phyloP scores from a whole-genome alignment of 2,329 filamentous ascomycete genomes.

The Stemphylium beticola region DNA sequence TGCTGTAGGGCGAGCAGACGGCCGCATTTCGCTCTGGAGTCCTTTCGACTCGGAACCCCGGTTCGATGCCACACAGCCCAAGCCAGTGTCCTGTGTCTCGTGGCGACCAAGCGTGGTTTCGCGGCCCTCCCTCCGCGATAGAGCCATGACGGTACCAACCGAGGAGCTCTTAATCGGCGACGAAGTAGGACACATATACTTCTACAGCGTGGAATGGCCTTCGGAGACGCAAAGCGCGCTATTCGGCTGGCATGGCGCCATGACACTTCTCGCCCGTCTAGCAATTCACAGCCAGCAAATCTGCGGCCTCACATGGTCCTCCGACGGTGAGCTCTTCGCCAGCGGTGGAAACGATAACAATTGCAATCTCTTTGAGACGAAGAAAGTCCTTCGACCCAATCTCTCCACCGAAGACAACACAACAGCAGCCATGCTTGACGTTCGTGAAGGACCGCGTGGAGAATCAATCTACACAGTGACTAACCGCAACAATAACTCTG shows the following conservation, averaged over 20 bases:
- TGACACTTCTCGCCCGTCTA: slow-evolving; percentile 79
- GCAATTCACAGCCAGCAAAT: slow-evolving; percentile 85
- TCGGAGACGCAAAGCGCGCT: slow-evolving; percentile 65
- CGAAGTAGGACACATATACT: slow-evolving; percentile 80
- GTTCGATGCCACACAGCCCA: slow-evolving; percentile 75
- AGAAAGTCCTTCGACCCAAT: slow-evolving; percentile 58
- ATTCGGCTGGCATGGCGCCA: slow-evolving; percentile 76
- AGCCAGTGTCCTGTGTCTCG: slow-evolving; percentile 77
- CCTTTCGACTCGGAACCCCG: slow-evolving; percentile 72
- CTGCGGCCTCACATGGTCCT: slow-evolving; percentile 89
- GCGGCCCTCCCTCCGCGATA: slow-evolving; percentile 57
- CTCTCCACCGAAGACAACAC: slow-evolving; percentile 1
- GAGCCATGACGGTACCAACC: slow-evolving; percentile 63
- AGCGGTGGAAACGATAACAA: slow-evolving; percentile 92
- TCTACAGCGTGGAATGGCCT: slow-evolving; percentile 89
- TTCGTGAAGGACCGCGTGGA: slow-evolving; percentile 34
- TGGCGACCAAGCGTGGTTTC: slow-evolving; percentile 72
- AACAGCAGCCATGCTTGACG: slow-evolving; percentile 24
- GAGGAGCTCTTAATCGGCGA: slow-evolving; percentile 91
- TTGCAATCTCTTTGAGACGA: slow-evolving; percentile 79
- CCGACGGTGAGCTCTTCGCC: slow-evolving; percentile 76
- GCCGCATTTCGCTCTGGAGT: slow-evolving; percentile 78
- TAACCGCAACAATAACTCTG: slow-evolving; percentile 40
- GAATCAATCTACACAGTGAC: slow-evolving; percentile 45
- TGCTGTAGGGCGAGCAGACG: slow-evolving; percentile 81